These are phyloP conservation scores for Westerdykella sp. DNA, from an alignment of 2,329 filamentous ascomycete genomes.

Conservation along the genomic window DNA sequence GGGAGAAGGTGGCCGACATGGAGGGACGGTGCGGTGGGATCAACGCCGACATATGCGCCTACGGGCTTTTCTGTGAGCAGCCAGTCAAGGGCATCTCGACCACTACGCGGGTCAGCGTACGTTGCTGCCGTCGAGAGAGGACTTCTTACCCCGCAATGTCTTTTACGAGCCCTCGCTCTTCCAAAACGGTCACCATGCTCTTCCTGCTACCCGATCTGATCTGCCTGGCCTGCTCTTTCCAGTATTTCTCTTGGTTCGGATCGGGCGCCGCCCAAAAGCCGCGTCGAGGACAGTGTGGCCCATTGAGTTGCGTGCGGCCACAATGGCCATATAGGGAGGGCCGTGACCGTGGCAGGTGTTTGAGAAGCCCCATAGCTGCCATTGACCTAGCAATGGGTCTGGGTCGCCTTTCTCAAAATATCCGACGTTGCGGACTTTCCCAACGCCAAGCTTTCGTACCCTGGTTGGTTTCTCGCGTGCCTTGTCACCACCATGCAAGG, in stretches of 20 bases:
- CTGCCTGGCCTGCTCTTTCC: conserved; percentile 23
- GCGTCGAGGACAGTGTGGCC: conserved; percentile 13
- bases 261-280: conserved; percentile 19
- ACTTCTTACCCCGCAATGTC: conserved; percentile 62
- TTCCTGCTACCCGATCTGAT: conserved; percentile 27
- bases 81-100: conserved; percentile 52
- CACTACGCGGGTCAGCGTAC: conserved; percentile 21
- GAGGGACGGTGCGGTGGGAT: conserved; percentile 72
- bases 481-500: too few relatives aligned
- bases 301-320: conserved; percentile 15
- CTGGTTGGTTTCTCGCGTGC: too few relatives aligned
- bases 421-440: too few relatives aligned
- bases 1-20: conserved; percentile 77
- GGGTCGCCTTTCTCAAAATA: too few relatives aligned
- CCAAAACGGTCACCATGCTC: conserved; percentile 57
- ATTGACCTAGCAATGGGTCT: conserved; percentile 10
- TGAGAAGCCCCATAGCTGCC: conserved; percentile 26
- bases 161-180: conserved; percentile 68
- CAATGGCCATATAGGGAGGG: conserved; percentile 25
- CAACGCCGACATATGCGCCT: conserved; percentile 73
- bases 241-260: conserved; percentile 14
- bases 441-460: too few relatives aligned
- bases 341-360: conserved; percentile 22
- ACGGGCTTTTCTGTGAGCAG: conserved; percentile 61
- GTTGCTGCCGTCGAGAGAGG: conserved; percentile 7